A percentile compares a stretch with the other conserved stretches of the same genome.
These are phyloP conservation scores for Goffeauzyma gilvescens DNA, from an alignment of 768 basidiomycete genomes.

Conservation along the genomic window DNA sequence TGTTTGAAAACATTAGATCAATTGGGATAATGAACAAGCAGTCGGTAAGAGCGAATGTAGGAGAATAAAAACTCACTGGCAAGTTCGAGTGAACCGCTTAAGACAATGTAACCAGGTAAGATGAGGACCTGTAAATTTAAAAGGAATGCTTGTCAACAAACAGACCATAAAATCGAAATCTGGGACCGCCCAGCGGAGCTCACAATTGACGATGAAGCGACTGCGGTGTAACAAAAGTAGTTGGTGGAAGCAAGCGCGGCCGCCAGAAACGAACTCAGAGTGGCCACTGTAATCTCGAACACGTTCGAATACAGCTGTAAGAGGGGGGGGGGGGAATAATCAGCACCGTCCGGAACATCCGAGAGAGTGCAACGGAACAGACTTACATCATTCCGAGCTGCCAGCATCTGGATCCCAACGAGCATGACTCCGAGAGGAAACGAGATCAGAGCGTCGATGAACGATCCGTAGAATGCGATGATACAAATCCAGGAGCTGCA, in stretches of 20 bases:
- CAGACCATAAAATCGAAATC: too few relatives aligned
- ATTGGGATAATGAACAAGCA: too few relatives aligned
- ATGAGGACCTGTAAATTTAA: background rate
- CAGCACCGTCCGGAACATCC: constrained; percentile 37
- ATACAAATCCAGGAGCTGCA: constrained; percentile 51
- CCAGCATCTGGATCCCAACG: constrained; percentile 51
- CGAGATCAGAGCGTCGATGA: constrained; percentile 53
- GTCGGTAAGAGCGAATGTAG: too few relatives aligned
- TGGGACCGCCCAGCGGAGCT: too few relatives aligned
- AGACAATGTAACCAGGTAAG: constrained; percentile 30
- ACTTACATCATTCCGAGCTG: constrained; percentile 57
- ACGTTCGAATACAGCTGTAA: constrained; percentile 1
- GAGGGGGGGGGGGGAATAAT: background rate
- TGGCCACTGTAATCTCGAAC: constrained; percentile 55
- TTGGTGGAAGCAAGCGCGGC: constrained; percentile 51
- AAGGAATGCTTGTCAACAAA: background rate
- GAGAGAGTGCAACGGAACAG: constrained; percentile 59
- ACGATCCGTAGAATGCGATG: constrained; percentile 49
- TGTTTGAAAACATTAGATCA: too few relatives aligned
- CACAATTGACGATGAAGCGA: constrained; percentile 38
- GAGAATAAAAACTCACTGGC: too few relatives aligned
- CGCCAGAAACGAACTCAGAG: constrained; percentile 57
- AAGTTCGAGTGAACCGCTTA: constrained; percentile 51
- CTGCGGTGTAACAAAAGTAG: constrained; percentile 62
- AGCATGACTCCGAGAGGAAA: constrained; percentile 61